Base-by-base conservation (phyloP, 129 eudicot species). In the Lactuca saligna region DNA sequence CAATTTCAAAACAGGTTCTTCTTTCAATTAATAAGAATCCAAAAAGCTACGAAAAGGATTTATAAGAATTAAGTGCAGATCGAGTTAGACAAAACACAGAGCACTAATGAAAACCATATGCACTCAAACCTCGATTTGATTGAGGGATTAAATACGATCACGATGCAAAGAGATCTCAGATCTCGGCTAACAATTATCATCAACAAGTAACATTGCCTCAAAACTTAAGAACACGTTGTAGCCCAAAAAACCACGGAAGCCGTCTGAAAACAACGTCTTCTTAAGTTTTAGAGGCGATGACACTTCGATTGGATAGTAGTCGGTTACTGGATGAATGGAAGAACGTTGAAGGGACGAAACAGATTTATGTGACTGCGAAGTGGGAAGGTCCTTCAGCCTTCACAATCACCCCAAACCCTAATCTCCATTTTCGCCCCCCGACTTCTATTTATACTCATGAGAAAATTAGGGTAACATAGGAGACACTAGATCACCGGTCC, bases 231-330 rank as follows among this genome's bases (percentile, higher is more conserved):
- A 56, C 34, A 55, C 60, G 60, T 54, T 54, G 59, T 17, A 31
- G 7, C 31, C 37, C 14, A 56, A 56, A 56, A 13, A 8, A 25
- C 35, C n/a, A 7, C 34, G 5, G 35, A 56, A 56, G n/a, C 35
- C 35, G 33, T 56, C 9, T 56, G 35, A 7, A 13, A 1, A 56
- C 61, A 56, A 57, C 34, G 62, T 57, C 62, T 57, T 57, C 62
- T 57, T 57, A 57, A 57, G 62, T 57, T 57, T 57, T 57, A 57
- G 62, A 57, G 62, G 62, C 62, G 62, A 57, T 3, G 62, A 9
- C 5, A 57, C 37, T 57, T n/a, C 62, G 62, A 25, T 57, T 57
- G n/a, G 62, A 57, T 57, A 57, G 62, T 5, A 57, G 14, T 56
- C 4, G 13, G 8, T 9, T 17, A 14, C 4, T 56, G 6, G 17